phyloP scores from a whole-genome alignment of 2,329 filamentous ascomycete species.

The Decorospora gaudefroyi region DNA sequence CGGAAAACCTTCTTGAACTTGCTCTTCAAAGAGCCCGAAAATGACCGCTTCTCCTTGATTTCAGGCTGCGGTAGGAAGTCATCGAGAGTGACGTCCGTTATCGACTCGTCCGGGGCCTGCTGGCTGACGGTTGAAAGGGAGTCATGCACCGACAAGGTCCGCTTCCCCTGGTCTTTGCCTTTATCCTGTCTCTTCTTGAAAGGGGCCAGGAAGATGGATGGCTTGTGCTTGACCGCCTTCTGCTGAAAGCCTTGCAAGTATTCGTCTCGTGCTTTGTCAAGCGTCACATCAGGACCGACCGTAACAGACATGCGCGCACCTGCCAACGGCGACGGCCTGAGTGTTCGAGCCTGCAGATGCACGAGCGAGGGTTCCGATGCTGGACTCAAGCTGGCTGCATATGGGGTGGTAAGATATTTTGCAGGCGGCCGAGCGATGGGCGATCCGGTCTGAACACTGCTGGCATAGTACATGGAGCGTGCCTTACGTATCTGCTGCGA shows the following conservation, averaged over 20 bases:
- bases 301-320: slow-evolving; percentile 34
- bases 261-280: slow-evolving; percentile 47
- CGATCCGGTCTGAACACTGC: slow-evolving; percentile 46
- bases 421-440: slow-evolving; percentile 42
- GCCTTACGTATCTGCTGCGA: slow-evolving; percentile 47
- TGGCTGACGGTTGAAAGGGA: slow-evolving; percentile 21
- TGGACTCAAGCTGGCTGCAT: slow-evolving; percentile 13
- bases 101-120: slow-evolving; percentile 16
- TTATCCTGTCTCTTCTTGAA: slow-evolving; percentile 52
- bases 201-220: slow-evolving; percentile 51
- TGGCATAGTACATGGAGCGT: slow-evolving; percentile 48
- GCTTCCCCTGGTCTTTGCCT: slow-evolving; percentile 25
- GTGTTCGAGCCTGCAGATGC: slow-evolving; percentile 8
- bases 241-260: slow-evolving; percentile 50
- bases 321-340: slow-evolving; percentile 27
- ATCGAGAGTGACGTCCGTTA: slow-evolving; percentile 14
- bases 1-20: slow-evolving; percentile 65
- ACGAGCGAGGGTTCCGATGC: slow-evolving; percentile 6
- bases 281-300: slow-evolving; percentile 30
- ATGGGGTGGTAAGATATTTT: slow-evolving; percentile 39
- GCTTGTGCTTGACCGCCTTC: slow-evolving; percentile 48
- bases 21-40: slow-evolving; percentile 64
- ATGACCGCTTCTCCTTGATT: slow-evolving; percentile 62
- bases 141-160: slow-evolving; percentile 15
- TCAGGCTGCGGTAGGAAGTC: slow-evolving; percentile 46